Conservation (phyloP, 2,329 filamentous ascomycete species). For the Claviceps maximensis region DNA sequence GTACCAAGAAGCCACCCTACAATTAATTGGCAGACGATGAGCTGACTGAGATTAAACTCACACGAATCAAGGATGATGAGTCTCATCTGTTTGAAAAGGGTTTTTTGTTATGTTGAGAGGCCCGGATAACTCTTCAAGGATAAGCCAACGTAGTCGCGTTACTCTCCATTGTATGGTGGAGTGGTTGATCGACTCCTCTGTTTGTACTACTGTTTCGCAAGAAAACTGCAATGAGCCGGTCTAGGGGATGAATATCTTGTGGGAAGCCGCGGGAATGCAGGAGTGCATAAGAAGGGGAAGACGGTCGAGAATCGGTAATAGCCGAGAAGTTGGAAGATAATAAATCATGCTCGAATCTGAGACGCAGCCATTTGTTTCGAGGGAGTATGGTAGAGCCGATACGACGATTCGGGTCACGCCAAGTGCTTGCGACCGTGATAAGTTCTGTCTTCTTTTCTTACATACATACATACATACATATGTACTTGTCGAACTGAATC, state of each 20-base stretch:
- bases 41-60: too few species aligned
- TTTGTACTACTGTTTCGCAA: background rate
- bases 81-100: background rate
- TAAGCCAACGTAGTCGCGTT: background rate
- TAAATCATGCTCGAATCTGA: background rate
- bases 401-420: background rate
- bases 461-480: too few species aligned
- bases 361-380: background rate
- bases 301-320: background rate
- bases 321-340: background rate
- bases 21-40: background rate
- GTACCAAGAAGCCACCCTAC: too few species aligned
- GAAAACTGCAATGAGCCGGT: conserved; percentile 1
- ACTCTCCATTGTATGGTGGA: background rate
- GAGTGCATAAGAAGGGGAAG: background rate
- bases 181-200: background rate
- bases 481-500: background rate
- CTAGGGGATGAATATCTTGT: background rate
- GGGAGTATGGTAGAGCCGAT: background rate
- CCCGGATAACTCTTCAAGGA: background rate
- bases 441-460: background rate
- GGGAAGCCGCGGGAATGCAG: background rate
- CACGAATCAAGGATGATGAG: background rate
- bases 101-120: background rate
- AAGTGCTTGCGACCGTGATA: background rate